Base-by-base conservation (phyloP, 1,284 basidiomycete genomes). In the Ceratobasidium sp. region DNA sequence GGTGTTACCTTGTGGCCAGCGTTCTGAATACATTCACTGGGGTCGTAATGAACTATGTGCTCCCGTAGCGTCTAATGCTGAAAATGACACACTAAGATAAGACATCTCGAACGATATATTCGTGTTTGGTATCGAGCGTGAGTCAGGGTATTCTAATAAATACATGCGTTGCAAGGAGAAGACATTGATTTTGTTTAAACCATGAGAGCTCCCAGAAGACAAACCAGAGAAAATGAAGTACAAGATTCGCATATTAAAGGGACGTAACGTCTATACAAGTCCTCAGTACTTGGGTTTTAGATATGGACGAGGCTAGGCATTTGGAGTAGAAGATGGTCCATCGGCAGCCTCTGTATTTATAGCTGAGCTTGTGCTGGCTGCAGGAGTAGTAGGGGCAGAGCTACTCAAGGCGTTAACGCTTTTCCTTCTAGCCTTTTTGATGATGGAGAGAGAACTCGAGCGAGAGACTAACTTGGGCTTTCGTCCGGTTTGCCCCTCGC, bases 41-140 rank as follows among this genome's bases (percentile, higher is more conserved):
- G 9, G 23, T 23, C 26, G 8, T 28, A 26, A 4, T 26, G 2
- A 23, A 23, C 4, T 26, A 52, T 52, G 48, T 52, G 48, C 23
- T 48, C 45, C n/a, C n/a, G 57, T 59, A 18, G 16, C 36, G 14
- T 23, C 36, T 10, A 30, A 28, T 4, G 9, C 8, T 28, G 34
- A 28, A 8, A 23, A 1, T 14, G 39, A 16, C 59, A 61, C 59
- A n/a, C 59, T 5, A 43, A 9, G 23, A 12, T 45, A 1, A 46
- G 61, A 65, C 61, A 50, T 50, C 45, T 48, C 16, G 21, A 43
- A 48, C 50, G 64, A 67, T 67, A 55, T 23, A 43, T 67, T 55
- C 64, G 64, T 67, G 64, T 67, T 39, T 55, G 64, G 52, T 55
- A 67, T 67, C 64, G 64, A 57, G 36, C 64, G 45, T 28, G 50